phyloP scores from a whole-genome alignment of 140 eudicot genomes.

The Cichorium intybus region DNA sequence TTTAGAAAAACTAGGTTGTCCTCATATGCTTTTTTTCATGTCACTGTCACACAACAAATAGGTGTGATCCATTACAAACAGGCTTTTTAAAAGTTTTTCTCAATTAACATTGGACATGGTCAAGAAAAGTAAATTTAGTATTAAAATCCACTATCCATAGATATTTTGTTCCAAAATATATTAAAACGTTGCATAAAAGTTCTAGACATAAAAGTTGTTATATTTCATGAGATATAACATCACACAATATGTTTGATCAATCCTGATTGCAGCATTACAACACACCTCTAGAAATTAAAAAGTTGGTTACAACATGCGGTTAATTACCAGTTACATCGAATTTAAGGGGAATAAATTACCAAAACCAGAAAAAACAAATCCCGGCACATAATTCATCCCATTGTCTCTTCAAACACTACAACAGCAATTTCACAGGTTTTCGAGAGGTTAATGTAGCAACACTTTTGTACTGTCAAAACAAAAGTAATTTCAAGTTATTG shows the following conservation, averaged over 20 bases:
- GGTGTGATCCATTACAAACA: too few relatives aligned
- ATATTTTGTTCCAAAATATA: neutral
- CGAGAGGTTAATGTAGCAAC: conserved; percentile 60
- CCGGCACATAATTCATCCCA: conserved; percentile 13
- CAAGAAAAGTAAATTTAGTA: too few relatives aligned
- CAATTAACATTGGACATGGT: too few relatives aligned
- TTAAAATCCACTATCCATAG: neutral
- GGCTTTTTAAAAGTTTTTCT: too few relatives aligned
- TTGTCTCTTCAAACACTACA: conserved; percentile 8
- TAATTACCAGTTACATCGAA: neutral
- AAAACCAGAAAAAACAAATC: neutral
- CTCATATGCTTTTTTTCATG: too few relatives aligned
- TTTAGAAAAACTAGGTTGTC: too few relatives aligned
- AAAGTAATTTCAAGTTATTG: neutral
- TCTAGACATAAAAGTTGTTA: neutral
- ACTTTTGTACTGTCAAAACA: conserved; percentile 61
- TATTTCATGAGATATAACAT: neutral
- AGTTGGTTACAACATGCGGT: conserved; percentile 13
- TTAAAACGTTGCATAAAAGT: too few relatives aligned
- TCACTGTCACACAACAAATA: too few relatives aligned
- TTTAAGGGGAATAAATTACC: conserved; percentile 4
- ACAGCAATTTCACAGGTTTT: conserved; percentile 46
- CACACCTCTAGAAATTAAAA: conserved; percentile 16
- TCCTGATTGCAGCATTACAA: neutral
- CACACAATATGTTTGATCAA: conserved; percentile 1